A percentile compares a stretch with the other conserved stretches of the same genome.
Evolutionary conservation across 2,329 filamentous ascomycete genomes (phyloP).

Genomic region (Chaetomiaceae sp.): DNA sequence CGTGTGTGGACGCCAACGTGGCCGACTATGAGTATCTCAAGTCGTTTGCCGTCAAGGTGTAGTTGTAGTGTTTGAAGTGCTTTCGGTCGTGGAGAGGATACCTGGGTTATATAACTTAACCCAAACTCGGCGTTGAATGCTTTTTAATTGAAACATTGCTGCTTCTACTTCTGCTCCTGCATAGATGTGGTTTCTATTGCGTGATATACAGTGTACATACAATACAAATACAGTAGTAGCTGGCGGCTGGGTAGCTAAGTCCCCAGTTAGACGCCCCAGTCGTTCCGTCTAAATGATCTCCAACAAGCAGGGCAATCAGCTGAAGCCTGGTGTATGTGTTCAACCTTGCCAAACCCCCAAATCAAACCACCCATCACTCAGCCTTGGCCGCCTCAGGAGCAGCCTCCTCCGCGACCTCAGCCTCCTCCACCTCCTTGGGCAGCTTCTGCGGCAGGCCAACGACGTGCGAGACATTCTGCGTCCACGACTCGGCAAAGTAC

Average conservation of each 20-base stretch:
- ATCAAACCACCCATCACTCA: neutral
- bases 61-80: slow-evolving; percentile 14
- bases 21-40: slow-evolving; percentile 77
- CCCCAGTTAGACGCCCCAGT: too few species aligned
- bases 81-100: neutral
- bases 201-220: slow-evolving; percentile 7
- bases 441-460: slow-evolving; percentile 32
- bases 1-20: slow-evolving; percentile 67
- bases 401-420: neutral
- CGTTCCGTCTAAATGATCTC: neutral
- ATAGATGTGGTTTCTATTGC: slow-evolving; percentile 10
- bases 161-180: neutral
- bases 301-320: neutral
- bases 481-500: slow-evolving; percentile 45
- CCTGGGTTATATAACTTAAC: neutral
- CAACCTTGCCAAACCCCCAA: too few species aligned
- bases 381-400: neutral
- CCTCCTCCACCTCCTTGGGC: neutral
- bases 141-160: neutral
- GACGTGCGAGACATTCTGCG: slow-evolving; percentile 49
- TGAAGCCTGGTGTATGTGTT: too few species aligned
- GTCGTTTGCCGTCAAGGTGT: slow-evolving; percentile 65
- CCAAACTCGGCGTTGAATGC: neutral
- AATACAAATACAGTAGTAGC: slow-evolving; percentile 9
- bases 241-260: too few species aligned